Conservation (phyloP, 2,329 filamentous ascomycete species). For the Escovopsis sp. region DNA sequence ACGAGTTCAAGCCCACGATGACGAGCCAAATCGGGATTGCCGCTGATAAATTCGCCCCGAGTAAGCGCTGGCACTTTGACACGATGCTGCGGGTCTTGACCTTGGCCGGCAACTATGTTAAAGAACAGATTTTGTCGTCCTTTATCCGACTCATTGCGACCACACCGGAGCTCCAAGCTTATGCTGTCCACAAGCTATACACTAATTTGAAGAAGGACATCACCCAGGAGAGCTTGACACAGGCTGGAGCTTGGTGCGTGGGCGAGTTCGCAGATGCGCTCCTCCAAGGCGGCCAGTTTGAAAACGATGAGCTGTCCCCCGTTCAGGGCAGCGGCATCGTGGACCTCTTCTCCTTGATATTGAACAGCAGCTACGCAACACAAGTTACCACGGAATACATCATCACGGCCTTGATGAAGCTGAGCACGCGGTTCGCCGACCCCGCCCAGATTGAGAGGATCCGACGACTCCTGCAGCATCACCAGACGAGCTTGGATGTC, state of each 20-base stretch:
- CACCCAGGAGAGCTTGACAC: conserved; percentile 86
- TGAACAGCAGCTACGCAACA: conserved; percentile 88
- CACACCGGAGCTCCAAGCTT: conserved; percentile 86
- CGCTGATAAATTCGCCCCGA: conserved; percentile 87
- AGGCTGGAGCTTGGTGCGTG: conserved; percentile 93
- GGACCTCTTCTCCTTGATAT: conserved; percentile 80
- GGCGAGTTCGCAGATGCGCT: conserved; percentile 90
- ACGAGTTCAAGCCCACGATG: conserved; percentile 98
- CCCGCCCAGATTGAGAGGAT: conserved; percentile 76
- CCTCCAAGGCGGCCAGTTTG: conserved; percentile 78
- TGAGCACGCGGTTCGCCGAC: conserved; percentile 77
- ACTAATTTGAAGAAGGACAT: conserved; percentile 86
- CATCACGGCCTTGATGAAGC: conserved; percentile 84
- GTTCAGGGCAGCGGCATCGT: conserved; percentile 83
- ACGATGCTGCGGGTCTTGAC: conserved; percentile 92
- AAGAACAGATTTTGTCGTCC: conserved; percentile 92
- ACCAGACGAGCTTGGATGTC: conserved; percentile 80
- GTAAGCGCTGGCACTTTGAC: conserved; percentile 96
- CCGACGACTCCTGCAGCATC: conserved; percentile 57
- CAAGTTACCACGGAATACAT: conserved; percentile 93
- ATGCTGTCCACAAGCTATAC: conserved; percentile 92
- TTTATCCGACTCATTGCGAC: conserved; percentile 93
- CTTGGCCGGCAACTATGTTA: conserved; percentile 89
- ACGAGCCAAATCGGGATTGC: conserved; percentile 96
- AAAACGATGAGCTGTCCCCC: conserved; percentile 70